phyloP scores from a whole-genome alignment of 2,329 filamentous ascomycete genomes.

The Colletotrichum tropicale region DNA sequence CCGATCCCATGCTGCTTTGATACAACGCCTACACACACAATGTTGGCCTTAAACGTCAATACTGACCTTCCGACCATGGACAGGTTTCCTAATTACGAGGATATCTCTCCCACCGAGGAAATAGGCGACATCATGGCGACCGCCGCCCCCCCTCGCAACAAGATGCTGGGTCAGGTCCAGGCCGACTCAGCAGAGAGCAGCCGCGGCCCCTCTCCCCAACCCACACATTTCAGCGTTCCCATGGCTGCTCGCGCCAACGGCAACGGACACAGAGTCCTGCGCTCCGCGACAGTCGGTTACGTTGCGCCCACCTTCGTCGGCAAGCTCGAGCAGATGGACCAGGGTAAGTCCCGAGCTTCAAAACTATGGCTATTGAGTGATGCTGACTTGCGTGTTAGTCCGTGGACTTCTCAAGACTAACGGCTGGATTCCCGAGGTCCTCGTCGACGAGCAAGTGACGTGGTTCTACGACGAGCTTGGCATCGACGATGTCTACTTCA shows the following conservation, averaged over 20 bases:
- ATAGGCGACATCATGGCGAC: conserved; percentile 33
- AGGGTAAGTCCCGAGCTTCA: conserved; percentile 54
- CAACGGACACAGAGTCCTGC: conserved; percentile 75
- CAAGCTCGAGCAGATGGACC: conserved; percentile 88
- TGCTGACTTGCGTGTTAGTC: conserved; percentile 54
- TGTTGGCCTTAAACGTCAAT: conserved; percentile 41
- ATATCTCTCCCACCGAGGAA: conserved; percentile 37
- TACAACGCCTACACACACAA: conserved; percentile 24
- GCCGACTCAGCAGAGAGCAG: conserved; percentile 42
- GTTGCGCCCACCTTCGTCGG: conserved; percentile 93
- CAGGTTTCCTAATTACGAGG: conserved; percentile 49
- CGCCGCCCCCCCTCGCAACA: conserved; percentile 39
- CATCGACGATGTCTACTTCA: conserved; percentile 98
- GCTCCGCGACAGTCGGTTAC: conserved; percentile 92
- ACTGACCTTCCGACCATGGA: conserved; percentile 44
- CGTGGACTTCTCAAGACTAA: conserved; percentile 79
- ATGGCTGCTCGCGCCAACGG: conserved; percentile 54
- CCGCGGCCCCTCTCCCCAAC: conserved; percentile 83
- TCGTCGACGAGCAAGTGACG: conserved; percentile 83
- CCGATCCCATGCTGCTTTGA: not conserved
- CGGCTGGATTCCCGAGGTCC: conserved; percentile 84
- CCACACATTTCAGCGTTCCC: conserved; percentile 81
- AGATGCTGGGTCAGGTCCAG: conserved; percentile 46
- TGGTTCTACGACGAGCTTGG: conserved; percentile 99
- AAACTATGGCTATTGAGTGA: not conserved